Percentiles rank a stretch among this genome's conserved stretches.
Evolutionary conservation across 2,329 filamentous ascomycete genomes (phyloP).

Genomic region (Sclerotinia nivalis): DNA sequence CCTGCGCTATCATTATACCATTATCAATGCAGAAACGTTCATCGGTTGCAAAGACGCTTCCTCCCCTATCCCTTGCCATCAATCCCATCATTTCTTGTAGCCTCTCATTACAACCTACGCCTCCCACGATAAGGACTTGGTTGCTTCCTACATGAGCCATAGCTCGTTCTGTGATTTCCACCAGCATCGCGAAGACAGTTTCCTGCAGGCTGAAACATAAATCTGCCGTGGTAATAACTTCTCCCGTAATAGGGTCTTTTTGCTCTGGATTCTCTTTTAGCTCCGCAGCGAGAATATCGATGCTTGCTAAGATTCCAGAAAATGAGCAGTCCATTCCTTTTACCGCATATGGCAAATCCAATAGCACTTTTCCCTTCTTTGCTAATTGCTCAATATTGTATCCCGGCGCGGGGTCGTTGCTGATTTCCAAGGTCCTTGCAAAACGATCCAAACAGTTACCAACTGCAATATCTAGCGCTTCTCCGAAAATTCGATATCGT

Average conservation of each 20-base stretch:
- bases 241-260: constrained; percentile 50
- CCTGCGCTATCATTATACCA: constrained; percentile 99
- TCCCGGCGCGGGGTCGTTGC: constrained; percentile 93
- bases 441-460: constrained; percentile 97
- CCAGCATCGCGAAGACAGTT: constrained; percentile 93
- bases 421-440: constrained; percentile 84
- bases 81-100: constrained; percentile 98
- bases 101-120: constrained; percentile 92
- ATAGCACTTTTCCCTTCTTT: constrained; percentile 66
- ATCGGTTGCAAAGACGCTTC: constrained; percentile 91
- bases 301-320: constrained; percentile 81
- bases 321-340: constrained; percentile 99
- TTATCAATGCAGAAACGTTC: constrained; percentile 99
- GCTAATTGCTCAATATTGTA: constrained; percentile 98
- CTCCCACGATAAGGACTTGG: constrained; percentile 92
- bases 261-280: constrained; percentile 54
- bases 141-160: constrained; percentile 95
- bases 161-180: constrained; percentile 96
- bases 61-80: constrained; percentile 87
- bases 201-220: constrained; percentile 95
- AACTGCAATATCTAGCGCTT: constrained; percentile 95
- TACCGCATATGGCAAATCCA: constrained; percentile 92
- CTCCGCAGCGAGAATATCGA: constrained; percentile 76
- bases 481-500: constrained; percentile 95
- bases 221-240: constrained; percentile 73